A percentile compares a stretch with the other conserved stretches of the same genome.
Conservation (phyloP, 208 protist genomes). For the Leishmania turanica region DNA sequence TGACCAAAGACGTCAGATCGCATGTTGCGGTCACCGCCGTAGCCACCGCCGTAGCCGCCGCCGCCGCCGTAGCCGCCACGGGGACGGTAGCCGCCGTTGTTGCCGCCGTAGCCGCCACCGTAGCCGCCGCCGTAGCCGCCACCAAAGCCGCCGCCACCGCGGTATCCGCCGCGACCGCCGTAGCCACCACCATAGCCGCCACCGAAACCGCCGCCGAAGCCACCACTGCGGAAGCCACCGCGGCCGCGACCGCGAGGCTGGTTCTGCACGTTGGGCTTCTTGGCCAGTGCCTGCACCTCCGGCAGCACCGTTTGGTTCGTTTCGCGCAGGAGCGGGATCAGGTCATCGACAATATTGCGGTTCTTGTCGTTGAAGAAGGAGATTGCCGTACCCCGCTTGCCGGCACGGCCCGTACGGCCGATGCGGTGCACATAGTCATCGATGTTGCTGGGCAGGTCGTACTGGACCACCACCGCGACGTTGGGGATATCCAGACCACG, state of each 20-base stretch:
- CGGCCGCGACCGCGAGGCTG: slow-evolving; percentile 46
- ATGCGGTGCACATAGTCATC: slow-evolving; percentile 99
- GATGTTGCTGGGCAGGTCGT: slow-evolving; percentile 98
- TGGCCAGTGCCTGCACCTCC: slow-evolving; percentile 75
- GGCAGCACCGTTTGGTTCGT: slow-evolving; percentile 82
- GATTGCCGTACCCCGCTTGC: slow-evolving; percentile 96
- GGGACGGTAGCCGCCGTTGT: slow-evolving; percentile 25
- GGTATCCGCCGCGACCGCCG: slow-evolving; percentile 26
- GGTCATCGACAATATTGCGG: slow-evolving; percentile 89
- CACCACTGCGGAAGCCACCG: slow-evolving; percentile 48
- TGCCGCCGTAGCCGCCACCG: slow-evolving; percentile 28
- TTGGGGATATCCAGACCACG: slow-evolving; percentile 98
- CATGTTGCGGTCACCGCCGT: slow-evolving; percentile 27
- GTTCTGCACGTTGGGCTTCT: slow-evolving; percentile 78
- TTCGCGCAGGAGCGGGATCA: slow-evolving; percentile 85
- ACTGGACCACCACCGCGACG: slow-evolving; percentile 98
- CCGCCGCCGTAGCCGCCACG: slow-evolving; percentile 29
- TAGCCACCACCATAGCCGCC: slow-evolving; percentile 24
- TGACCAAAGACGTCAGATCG: slow-evolving; percentile 62
- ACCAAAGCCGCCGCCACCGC: slow-evolving; percentile 18
- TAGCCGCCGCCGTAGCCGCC: slow-evolving; percentile 24
- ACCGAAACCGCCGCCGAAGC: slow-evolving; percentile 28
- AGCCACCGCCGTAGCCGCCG: slow-evolving; percentile 17
- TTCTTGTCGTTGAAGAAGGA: slow-evolving; percentile 97
- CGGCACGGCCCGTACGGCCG: slow-evolving; percentile 99